Conservation (phyloP, 345 rosid species). For the Physaria fendleri region DNA sequence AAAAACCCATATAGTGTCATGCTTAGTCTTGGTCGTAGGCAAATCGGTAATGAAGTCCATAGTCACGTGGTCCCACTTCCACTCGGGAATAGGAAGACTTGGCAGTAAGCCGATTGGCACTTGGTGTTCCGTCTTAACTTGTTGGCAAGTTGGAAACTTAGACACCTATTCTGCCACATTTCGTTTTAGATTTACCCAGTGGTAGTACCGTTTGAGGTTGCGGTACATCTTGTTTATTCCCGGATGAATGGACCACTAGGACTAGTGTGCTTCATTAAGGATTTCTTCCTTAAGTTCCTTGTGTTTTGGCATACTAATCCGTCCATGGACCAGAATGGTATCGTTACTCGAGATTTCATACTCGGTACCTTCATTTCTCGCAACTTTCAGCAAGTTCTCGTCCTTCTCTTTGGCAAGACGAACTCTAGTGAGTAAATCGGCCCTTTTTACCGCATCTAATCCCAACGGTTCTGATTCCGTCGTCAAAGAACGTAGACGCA, state of each 20-base stretch:
- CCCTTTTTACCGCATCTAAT: too few species aligned
- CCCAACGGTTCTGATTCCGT: too few species aligned
- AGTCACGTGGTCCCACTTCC: background rate
- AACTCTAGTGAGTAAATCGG: too few species aligned
- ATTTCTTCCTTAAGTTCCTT: too few species aligned
- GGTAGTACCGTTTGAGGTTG: background rate
- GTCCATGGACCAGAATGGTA: too few species aligned
- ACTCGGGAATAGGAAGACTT: background rate
- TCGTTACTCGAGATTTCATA: too few species aligned
- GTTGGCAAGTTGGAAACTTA: background rate
- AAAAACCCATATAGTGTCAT: background rate
- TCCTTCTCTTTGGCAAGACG: too few species aligned
- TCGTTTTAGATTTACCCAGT: background rate
- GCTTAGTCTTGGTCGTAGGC: background rate
- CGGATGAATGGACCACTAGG: background rate
- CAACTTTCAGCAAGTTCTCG: too few species aligned
- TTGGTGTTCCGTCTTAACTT: background rate
- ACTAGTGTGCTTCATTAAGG: background rate
- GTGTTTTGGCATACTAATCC: too few species aligned
- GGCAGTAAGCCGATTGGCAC: background rate
- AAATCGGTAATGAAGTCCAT: background rate
- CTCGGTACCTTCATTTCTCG: too few species aligned
- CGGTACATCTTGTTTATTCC: background rate
- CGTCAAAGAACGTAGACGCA: too few species aligned
- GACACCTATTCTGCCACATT: background rate